A percentile compares a stretch with the other conserved stretches of the same genome.
phyloP scores from a whole-genome alignment of 768 basidiomycete genomes.

The Suillus occidentalis region DNA sequence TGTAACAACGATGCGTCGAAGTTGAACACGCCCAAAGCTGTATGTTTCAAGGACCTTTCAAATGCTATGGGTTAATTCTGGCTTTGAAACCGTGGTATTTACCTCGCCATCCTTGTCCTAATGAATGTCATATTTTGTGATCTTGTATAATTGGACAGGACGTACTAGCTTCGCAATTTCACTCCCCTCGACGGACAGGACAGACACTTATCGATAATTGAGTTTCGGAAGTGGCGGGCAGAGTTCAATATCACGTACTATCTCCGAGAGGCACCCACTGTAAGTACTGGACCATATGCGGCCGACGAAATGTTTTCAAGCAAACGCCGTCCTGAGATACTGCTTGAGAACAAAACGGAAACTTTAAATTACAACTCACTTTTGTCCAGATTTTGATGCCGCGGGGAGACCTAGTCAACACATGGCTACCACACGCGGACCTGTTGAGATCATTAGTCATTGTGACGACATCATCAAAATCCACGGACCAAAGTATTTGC shows the following conservation, averaged over 20 bases:
- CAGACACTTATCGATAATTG: conserved; percentile 36
- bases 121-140: conserved; percentile 12
- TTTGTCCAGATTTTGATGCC: conserved; percentile 55
- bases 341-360: neutral
- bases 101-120: conserved; percentile 49
- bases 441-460: conserved; percentile 23
- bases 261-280: conserved; percentile 51
- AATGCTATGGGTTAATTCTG: neutral
- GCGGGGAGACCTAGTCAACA: conserved; percentile 49
- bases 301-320: conserved; percentile 48
- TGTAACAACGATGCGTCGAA: conserved; percentile 52
- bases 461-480: neutral
- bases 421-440: conserved; percentile 46
- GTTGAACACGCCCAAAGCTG: conserved; percentile 42
- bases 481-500: conserved; percentile 50
- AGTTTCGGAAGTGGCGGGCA: conserved; percentile 9
- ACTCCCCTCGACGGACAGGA: conserved; percentile 49
- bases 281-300: conserved; percentile 45
- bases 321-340: conserved; percentile 47
- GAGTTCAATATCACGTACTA: conserved; percentile 29
- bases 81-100: neutral
- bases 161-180: conserved; percentile 47
- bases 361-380: conserved; percentile 15
- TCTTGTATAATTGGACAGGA: conserved; percentile 12
- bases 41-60: conserved; percentile 40